A percentile compares a stretch with the other conserved stretches of the same genome.
Evolutionary conservation across 2,329 filamentous ascomycete species (phyloP).

Genomic region (Sporothrix variecibatus): DNA sequence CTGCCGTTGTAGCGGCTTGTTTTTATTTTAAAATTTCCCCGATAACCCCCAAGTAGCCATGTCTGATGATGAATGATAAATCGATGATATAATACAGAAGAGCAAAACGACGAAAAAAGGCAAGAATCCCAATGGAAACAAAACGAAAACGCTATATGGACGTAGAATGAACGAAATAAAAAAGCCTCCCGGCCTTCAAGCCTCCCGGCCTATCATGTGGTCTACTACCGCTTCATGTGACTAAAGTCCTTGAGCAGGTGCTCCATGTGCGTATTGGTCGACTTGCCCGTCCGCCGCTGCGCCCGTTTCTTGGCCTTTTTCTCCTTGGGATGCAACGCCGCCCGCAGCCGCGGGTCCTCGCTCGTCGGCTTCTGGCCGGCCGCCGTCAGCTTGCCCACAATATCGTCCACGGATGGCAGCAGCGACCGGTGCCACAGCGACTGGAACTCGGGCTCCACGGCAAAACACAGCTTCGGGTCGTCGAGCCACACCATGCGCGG

Average conservation of each 20-base stretch:
- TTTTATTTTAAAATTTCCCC: not conserved
- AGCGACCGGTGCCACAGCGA: slow-evolving; percentile 79
- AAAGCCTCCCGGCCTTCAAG: not conserved
- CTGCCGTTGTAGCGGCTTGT: not conserved
- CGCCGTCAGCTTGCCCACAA: slow-evolving; percentile 73
- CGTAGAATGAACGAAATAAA: not conserved
- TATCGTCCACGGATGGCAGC: slow-evolving; percentile 73
- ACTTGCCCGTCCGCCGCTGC: slow-evolving; percentile 70
- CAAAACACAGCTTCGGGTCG: slow-evolving; percentile 73
- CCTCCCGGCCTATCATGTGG: not conserved
- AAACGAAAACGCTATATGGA: not conserved
- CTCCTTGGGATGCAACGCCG: slow-evolving; percentile 57
- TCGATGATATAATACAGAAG: not conserved
- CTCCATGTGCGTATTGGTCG: slow-evolving; percentile 85
- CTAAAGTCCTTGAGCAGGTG: slow-evolving; percentile 76
- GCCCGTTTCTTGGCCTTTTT: slow-evolving; percentile 74
- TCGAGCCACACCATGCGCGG: slow-evolving; percentile 88
- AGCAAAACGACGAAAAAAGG: not conserved
- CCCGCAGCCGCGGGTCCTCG: slow-evolving; percentile 68
- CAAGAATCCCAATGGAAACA: not conserved
- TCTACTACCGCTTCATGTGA: slow-evolving; percentile 48
- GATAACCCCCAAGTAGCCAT: not conserved
- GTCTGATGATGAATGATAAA: not conserved
- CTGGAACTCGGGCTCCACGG: slow-evolving; percentile 80
- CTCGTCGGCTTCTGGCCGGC: slow-evolving; percentile 83